Base-by-base conservation (phyloP, 164 flowering plant species). In the Magnolia kwangsiensis region DNA sequence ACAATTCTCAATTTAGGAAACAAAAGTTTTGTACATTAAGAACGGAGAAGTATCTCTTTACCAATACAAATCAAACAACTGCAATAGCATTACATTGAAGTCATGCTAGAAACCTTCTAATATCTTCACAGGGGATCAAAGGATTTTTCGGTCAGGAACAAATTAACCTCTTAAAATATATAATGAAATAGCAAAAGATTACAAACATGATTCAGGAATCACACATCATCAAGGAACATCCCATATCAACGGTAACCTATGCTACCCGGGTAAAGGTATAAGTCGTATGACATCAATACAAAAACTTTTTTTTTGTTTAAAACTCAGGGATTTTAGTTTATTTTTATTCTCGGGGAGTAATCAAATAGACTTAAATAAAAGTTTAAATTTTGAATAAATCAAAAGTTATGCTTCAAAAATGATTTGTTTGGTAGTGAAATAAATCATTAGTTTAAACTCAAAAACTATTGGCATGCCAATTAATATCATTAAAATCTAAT, bases 1-100 rank as follows among this genome's bases (percentile, higher is more conserved):
- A 65, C 51, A 78, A 29, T 67, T 72, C 49, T n/a, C 72, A 58
- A 10, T 77, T 77, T 67, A 79, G 69, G 8, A 71, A 63, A 71
- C 55, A 71, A 79, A 58, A 67, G n/a, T 27, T 11, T 10, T 29
- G 74, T 24, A 27, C 73, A 50, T 59, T 55, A 67, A 65, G 50
- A 64, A 24, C 67, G 63, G 49, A 23, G 31, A 31, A 75, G 24
- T 64, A n/a, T 51, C 50, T 10, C 3, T 19, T 72, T 45, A 31
- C 71, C n/a, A 69, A 37, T 18, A 76, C 23, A 63, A 71, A 70
- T 50, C 21, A 64, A 50, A 77, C 27, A 65, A 20, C 29, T 20
- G 20, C 11, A 63, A 18, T 7, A 20, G 66, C 66, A 20, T 18
- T n/a, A 18, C 23, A 20, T 20, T 18, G 14, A 58, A 18, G 63